Percentiles rank a stretch among this genome's conserved stretches.
Conservation (phyloP, 1,284 basidiomycete species). For the Rhodotorula sp. region DNA sequence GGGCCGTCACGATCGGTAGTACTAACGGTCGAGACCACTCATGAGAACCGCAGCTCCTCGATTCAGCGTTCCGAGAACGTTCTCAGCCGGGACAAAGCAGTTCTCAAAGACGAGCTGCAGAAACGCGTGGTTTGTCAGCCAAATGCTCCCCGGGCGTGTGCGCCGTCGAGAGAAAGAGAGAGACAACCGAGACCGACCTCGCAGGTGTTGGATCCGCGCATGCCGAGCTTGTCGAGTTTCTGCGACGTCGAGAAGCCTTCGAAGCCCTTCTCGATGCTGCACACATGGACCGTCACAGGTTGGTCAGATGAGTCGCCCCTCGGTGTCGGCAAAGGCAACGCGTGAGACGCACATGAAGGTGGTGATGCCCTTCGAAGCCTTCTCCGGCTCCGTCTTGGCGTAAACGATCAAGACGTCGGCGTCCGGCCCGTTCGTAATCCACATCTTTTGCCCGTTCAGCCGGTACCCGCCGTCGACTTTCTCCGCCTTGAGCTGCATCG, state of each 20-base stretch:
- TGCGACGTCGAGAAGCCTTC: conserved; percentile 84
- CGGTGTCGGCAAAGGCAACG: background rate
- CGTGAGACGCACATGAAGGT: conserved; percentile 64
- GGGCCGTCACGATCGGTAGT: background rate
- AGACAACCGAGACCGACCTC: conserved; percentile 53
- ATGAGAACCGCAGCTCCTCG: conserved; percentile 84
- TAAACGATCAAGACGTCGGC: conserved; percentile 90
- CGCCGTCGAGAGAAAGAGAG: background rate
- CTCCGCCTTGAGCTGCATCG: conserved; percentile 79
- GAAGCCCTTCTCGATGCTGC: conserved; percentile 67
- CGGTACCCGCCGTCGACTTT: conserved; percentile 72
- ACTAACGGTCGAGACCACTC: conserved; percentile 74
- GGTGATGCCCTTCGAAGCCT: conserved; percentile 82
- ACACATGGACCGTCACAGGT: no score
- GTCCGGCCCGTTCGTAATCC: conserved; percentile 93
- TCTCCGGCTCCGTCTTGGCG: conserved; percentile 77
- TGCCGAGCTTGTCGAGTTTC: conserved; percentile 92
- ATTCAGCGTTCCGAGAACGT: conserved; percentile 77
- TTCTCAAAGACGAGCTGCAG: conserved; percentile 75
- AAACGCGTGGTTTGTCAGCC: no score
- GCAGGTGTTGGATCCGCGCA: conserved; percentile 93
- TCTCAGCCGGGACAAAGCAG: conserved; percentile 81
- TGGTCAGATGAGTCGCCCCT: background rate
- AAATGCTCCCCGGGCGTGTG: no score
- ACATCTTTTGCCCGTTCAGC: conserved; percentile 57